Evolutionary conservation across 2,329 filamentous ascomycete species (phyloP).

Genomic region (Orbilia oligospora): DNA sequence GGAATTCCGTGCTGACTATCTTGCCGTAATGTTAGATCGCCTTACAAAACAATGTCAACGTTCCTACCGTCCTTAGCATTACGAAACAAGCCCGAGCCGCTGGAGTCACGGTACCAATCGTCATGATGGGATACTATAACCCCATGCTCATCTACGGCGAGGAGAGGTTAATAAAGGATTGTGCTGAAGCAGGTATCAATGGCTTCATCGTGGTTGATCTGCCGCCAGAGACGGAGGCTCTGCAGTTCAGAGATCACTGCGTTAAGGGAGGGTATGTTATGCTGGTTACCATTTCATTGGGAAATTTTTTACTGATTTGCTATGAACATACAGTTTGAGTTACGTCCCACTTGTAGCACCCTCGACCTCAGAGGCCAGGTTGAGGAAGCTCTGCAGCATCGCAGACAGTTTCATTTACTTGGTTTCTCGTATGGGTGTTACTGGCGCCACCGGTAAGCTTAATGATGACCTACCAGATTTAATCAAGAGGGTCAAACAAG

Average conservation of each 20-base stretch:
- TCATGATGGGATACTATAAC: constrained; percentile 99
- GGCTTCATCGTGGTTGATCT: constrained; percentile 97
- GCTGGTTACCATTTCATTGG: not conserved
- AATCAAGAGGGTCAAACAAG: constrained; percentile 87
- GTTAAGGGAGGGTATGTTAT: constrained; percentile 77
- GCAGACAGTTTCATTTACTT: constrained; percentile 99
- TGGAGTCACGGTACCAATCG: constrained; percentile 84
- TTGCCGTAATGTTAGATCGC: constrained; percentile 71
- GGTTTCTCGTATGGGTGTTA: constrained; percentile 96
- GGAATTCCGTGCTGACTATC: constrained; percentile 50
- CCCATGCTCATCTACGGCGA: constrained; percentile 94
- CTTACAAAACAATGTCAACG: constrained; percentile 88
- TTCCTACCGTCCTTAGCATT: constrained; percentile 83
- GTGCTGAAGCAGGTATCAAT: constrained; percentile 86
- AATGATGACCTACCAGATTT: constrained; percentile 86
- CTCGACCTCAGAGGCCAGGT: constrained; percentile 89
- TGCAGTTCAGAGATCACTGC: constrained; percentile 90
- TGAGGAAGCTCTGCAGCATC: constrained; percentile 95
- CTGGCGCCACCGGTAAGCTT: constrained; percentile 86
- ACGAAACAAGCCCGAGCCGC: constrained; percentile 82
- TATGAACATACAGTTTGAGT: constrained; percentile 75
- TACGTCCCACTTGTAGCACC: constrained; percentile 98
- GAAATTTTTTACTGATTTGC: not conserved
- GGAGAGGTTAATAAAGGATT: constrained; percentile 86
- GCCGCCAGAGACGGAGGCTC: constrained; percentile 88